Conservation (phyloP, 495 filamentous ascomycete genomes). For the Clavariopsis aquatica region DNA sequence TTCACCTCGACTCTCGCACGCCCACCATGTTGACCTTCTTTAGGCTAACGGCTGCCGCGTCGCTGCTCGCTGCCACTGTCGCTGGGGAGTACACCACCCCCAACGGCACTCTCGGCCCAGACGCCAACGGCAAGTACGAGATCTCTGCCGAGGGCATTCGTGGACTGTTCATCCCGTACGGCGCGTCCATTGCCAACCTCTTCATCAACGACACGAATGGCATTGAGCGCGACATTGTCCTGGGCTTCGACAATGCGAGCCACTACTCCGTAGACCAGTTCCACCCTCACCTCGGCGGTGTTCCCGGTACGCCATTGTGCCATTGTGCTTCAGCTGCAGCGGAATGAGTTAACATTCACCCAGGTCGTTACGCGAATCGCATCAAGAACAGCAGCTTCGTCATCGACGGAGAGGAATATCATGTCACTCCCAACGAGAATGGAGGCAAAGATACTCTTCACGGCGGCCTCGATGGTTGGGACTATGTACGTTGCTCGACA, state of each 20-base stretch:
- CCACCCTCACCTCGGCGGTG: slow-evolving; percentile 74
- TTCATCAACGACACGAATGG: slow-evolving; percentile 72
- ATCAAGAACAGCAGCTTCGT: slow-evolving; percentile 83
- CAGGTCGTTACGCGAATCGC: slow-evolving; percentile 80
- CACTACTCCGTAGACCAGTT: slow-evolving; percentile 66
- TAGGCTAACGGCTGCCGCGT: slow-evolving; percentile 9
- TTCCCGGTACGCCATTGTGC: slow-evolving; percentile 43
- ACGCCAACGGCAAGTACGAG: slow-evolving; percentile 60
- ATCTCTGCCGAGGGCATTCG: slow-evolving; percentile 72
- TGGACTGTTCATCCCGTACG: slow-evolving; percentile 75
- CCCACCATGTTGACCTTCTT: slow-evolving; percentile 25
- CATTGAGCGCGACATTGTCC: slow-evolving; percentile 61
- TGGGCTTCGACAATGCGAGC: slow-evolving; percentile 76
- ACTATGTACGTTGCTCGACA: slow-evolving; percentile 44
- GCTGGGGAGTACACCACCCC: slow-evolving; percentile 20
- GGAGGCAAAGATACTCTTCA: slow-evolving; percentile 71
- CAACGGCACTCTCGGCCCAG: slow-evolving; percentile 24
- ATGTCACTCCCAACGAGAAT: slow-evolving; percentile 73
- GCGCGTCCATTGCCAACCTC: slow-evolving; percentile 73
- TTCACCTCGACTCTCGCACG: background rate
- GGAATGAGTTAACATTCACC: background rate
- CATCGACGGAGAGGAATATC: slow-evolving; percentile 64
- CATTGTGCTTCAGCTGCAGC: background rate
- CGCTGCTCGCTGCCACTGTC: slow-evolving; percentile 26
- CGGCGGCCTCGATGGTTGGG: slow-evolving; percentile 80